These are phyloP conservation scores for Anthracocystis setariae DNA, from an alignment of 1,284 basidiomycete species.

Conservation along the genomic window DNA sequence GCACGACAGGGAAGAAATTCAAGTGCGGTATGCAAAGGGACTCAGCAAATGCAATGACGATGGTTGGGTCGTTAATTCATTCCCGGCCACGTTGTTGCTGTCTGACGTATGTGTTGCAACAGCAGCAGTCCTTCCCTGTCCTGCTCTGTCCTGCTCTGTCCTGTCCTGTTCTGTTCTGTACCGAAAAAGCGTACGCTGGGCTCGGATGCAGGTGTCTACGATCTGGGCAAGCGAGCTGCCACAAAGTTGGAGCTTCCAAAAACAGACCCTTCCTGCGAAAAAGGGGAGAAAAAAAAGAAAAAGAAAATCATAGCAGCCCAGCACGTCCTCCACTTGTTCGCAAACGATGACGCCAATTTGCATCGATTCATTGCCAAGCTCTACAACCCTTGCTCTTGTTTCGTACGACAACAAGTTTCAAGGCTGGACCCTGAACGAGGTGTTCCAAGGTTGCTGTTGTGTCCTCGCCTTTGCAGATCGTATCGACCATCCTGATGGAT, in stretches of 20 bases:
- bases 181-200: neutral
- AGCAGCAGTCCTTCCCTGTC: too few species aligned
- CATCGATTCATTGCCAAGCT: slow-evolving; percentile 7
- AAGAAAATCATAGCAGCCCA: neutral
- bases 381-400: neutral
- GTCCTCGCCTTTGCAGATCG: neutral
- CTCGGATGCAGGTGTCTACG: neutral
- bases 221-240: neutral
- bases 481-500: neutral
- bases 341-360: slow-evolving; percentile 31
- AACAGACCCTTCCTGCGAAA: slow-evolving; percentile 6
- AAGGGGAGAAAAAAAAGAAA: too few species aligned
- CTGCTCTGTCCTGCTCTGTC: too few species aligned
- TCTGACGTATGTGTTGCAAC: slow-evolving; percentile 33
- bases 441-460: neutral
- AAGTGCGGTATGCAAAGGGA: slow-evolving; percentile 25
- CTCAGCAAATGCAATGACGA: slow-evolving; percentile 17
- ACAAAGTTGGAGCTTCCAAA: slow-evolving; percentile 14
- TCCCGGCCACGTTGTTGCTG: slow-evolving; percentile 14
- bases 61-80: slow-evolving; percentile 8
- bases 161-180: too few species aligned
- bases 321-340: slow-evolving; percentile 14
- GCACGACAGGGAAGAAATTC: slow-evolving; percentile 2
- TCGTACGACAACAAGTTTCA: neutral
- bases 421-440: slow-evolving; percentile 9